A percentile compares a stretch with the other conserved stretches of the same genome.
These are phyloP conservation scores for Cudoniella acicularis DNA, from an alignment of 495 filamentous ascomycete genomes.

Conservation along the genomic window DNA sequence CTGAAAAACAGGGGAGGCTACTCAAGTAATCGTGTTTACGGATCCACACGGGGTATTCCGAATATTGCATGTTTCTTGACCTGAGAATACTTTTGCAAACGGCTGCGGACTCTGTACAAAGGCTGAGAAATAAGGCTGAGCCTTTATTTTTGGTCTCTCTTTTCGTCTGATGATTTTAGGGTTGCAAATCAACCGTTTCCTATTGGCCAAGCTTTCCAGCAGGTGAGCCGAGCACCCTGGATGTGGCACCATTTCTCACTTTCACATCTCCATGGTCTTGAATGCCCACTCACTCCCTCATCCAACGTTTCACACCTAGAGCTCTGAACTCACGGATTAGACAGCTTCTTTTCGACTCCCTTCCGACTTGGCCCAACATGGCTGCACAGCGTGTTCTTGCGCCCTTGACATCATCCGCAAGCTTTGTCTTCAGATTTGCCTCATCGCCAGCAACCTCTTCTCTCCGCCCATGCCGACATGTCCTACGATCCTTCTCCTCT, in stretches of 20 bases:
- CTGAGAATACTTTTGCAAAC: too few species aligned
- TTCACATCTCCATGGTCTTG: neutral
- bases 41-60: too few species aligned
- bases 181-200: neutral
- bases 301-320: neutral
- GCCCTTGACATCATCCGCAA: slow-evolving; percentile 39
- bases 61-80: too few species aligned
- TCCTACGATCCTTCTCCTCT: slow-evolving; percentile 66
- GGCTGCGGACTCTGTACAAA: neutral
- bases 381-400: slow-evolving; percentile 26
- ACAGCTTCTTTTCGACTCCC: neutral
- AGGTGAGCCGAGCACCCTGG: neutral
- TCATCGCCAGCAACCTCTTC: slow-evolving; percentile 32
- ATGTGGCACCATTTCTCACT: slow-evolving; percentile 12
- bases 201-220: neutral
- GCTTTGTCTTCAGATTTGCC: slow-evolving; percentile 46
- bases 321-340: neutral
- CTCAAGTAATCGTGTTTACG: too few species aligned
- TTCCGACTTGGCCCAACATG: slow-evolving; percentile 9
- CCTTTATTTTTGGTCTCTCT: neutral
- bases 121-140: neutral
- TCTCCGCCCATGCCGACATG: slow-evolving; percentile 43
- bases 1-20: neutral
- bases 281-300: neutral
- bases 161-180: neutral